These are phyloP conservation scores for Entomortierella parvispora DNA, from an alignment of 192 early-diverging fungal genomes.

Conservation along the genomic window DNA sequence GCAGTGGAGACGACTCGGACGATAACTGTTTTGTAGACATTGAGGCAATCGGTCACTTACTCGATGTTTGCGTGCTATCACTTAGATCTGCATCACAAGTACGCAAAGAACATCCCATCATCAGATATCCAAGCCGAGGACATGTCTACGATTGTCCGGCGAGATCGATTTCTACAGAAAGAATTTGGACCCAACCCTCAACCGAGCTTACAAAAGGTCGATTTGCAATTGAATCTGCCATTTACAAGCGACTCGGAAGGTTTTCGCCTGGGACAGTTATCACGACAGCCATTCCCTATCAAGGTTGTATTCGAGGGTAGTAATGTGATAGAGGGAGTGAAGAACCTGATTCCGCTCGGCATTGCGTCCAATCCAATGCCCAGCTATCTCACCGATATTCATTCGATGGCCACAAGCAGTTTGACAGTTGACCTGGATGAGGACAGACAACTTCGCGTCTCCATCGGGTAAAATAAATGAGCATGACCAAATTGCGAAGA, in stretches of 20 bases:
- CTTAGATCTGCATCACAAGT: constrained; percentile 19
- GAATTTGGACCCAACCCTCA: constrained; percentile 52
- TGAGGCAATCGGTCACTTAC: neutral
- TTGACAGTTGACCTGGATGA: constrained; percentile 37
- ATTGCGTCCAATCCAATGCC: constrained; percentile 46
- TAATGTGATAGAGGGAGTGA: constrained; percentile 58
- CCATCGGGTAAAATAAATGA: neutral
- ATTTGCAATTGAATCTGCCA: constrained; percentile 38
- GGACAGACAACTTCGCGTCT: constrained; percentile 12
- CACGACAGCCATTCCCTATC: constrained; percentile 24
- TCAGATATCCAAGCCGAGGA: constrained; percentile 31
- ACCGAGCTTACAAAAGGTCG: constrained; percentile 44
- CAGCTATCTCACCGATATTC: constrained; percentile 45
- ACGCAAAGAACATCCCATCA: constrained; percentile 10
- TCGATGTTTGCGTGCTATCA: too few species aligned
- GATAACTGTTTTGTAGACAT: neutral
- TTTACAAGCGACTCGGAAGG: constrained; percentile 14
- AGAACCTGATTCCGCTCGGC: constrained; percentile 44
- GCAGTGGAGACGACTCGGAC: neutral
- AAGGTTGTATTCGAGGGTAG: constrained; percentile 51
- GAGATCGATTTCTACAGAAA: constrained; percentile 24
- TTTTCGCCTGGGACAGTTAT: constrained; percentile 16
- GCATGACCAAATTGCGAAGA: too few species aligned
- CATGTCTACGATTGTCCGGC: constrained; percentile 13
- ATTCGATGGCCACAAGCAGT: constrained; percentile 43